Conservation (phyloP, 352 stramenopile species). For the Globisporangium abappressorium region DNA sequence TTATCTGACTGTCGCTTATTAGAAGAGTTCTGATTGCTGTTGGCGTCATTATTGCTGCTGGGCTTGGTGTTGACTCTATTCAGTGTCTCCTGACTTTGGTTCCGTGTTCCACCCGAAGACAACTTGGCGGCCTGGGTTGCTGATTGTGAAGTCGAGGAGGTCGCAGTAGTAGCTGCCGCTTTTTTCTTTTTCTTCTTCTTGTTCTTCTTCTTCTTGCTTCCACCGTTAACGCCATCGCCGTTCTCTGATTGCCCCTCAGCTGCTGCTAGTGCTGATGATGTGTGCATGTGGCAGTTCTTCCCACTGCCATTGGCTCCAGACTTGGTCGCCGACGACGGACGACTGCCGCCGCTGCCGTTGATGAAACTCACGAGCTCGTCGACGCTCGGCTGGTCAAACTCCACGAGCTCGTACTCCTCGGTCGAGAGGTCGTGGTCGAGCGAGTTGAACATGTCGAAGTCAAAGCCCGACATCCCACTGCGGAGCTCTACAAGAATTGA, state of each 20-base stretch:
- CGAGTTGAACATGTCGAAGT: slow-evolving; percentile 79
- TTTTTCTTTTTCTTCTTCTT: slow-evolving; percentile 82
- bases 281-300: slow-evolving; percentile 15
- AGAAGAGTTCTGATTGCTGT: background rate
- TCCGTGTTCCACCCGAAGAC: background rate
- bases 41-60: background rate
- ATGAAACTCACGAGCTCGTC: slow-evolving; percentile 83
- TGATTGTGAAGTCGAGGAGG: background rate
- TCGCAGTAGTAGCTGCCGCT: slow-evolving; percentile 11
- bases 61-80: slow-evolving; percentile 7
- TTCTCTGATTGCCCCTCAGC: slow-evolving; percentile 12
- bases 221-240: background rate
- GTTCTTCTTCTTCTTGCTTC: slow-evolving; percentile 54
- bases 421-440: slow-evolving; percentile 76
- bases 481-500: slow-evolving; percentile 31
- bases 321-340: slow-evolving; percentile 17
- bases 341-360: slow-evolving; percentile 45
- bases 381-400: slow-evolving; percentile 80
- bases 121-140: no score
- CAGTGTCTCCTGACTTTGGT: background rate
- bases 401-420: slow-evolving; percentile 74
- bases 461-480: slow-evolving; percentile 59
- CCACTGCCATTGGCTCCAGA: background rate
- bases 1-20: slow-evolving; percentile 10
- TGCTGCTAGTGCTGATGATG: slow-evolving; percentile 11